Base-by-base conservation (phyloP, 805 yeast genomes). In the Metschnikowia koreensis region DNA sequence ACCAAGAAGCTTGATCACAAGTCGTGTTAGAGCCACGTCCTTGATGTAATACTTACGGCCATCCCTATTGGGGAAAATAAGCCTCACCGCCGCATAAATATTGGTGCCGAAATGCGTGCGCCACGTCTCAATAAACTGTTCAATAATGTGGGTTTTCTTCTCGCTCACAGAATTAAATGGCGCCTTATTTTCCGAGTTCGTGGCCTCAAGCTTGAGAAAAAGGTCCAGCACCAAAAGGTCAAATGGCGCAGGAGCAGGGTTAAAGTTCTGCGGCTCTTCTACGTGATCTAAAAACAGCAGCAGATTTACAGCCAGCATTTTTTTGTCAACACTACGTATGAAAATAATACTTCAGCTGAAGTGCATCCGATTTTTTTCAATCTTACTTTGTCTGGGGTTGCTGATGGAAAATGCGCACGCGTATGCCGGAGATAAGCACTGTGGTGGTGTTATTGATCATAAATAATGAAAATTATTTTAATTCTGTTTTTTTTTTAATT, bases 31-130 rank as follows among this genome's bases (percentile, higher is more conserved):
- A 0, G 81, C 76, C 16, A 72, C 70, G 55, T 91, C 96, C 62
- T 82, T 83, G 39, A 89, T 71, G 55, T 81, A 76, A 64, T 83
- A 89, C 40, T 77, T 67, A 40, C 91, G 69, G 17, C 76, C 70
- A 58, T 89, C 96, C 47, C 81, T 73, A 48, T 82, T 77, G 0
- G 96, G 90, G 28, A 86, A 66, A 1, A 79, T 70, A 44, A 91
- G 71, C 33, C 83, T 70, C 13, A 87, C 73, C 1, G 85, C 85
- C 0, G 93, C 92, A 58, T 77, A 83, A 3, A 91, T 75, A 64
- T 91, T 69, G 38, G 51, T 39, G 10, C 78, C 78, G 17, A 74
- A 66, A 51, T 73, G 77, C 15, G 66, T 66, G 41, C 64, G 63
- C 64, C 67, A 73, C 6, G 66, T 51, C 13, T 59, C 52, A 36